A percentile compares a stretch with the other conserved stretches of the same genome.
These are phyloP conservation scores for Cyphellophora attinorum DNA, from an alignment of 2,329 filamentous ascomycete species.

Conservation along the genomic window DNA sequence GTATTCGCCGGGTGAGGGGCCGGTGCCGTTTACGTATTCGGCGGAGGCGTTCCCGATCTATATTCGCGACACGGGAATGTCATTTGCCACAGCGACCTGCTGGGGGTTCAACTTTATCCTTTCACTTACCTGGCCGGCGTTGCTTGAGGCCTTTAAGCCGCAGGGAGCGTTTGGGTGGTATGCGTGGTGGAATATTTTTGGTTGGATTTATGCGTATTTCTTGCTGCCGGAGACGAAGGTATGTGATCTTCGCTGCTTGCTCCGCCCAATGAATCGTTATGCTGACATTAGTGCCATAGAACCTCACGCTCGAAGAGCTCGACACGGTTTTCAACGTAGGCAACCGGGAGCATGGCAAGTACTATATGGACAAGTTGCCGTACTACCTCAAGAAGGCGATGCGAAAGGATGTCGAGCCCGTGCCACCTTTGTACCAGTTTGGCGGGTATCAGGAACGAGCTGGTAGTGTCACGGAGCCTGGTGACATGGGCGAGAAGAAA, in stretches of 20 bases:
- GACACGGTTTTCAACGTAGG: slow-evolving; percentile 47
- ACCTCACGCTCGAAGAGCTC: slow-evolving; percentile 35
- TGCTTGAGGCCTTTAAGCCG: slow-evolving; percentile 37
- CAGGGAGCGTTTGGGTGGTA: slow-evolving; percentile 49
- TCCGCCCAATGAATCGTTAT: too few species aligned
- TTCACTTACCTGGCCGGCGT: slow-evolving; percentile 43
- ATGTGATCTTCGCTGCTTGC: too few species aligned
- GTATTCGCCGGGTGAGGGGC: slow-evolving; percentile 49
- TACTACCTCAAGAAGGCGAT: slow-evolving; percentile 28
- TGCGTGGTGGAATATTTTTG: slow-evolving; percentile 37
- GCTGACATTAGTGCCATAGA: slow-evolving; percentile 5
- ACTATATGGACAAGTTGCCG: slow-evolving; percentile 28
- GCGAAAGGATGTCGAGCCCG: slow-evolving; percentile 20
- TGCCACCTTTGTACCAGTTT: slow-evolving; percentile 7
- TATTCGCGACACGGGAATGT: slow-evolving; percentile 52
- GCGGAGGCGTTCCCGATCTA: slow-evolving; percentile 52
- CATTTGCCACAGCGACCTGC: slow-evolving; percentile 45
- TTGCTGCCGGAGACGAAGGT: slow-evolving; percentile 33
- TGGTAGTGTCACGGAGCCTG: not conserved
- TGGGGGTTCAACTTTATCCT: slow-evolving; percentile 50
- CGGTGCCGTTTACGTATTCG: slow-evolving; percentile 56
- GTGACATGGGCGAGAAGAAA: not conserved
- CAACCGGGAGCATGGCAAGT: slow-evolving; percentile 32
- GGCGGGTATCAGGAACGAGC: not conserved
- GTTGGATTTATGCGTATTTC: slow-evolving; percentile 38